A percentile compares a stretch with the other conserved stretches of the same genome.
Evolutionary conservation across 768 basidiomycete genomes (phyloP).

Genomic region (Lentinus tigrinus): DNA sequence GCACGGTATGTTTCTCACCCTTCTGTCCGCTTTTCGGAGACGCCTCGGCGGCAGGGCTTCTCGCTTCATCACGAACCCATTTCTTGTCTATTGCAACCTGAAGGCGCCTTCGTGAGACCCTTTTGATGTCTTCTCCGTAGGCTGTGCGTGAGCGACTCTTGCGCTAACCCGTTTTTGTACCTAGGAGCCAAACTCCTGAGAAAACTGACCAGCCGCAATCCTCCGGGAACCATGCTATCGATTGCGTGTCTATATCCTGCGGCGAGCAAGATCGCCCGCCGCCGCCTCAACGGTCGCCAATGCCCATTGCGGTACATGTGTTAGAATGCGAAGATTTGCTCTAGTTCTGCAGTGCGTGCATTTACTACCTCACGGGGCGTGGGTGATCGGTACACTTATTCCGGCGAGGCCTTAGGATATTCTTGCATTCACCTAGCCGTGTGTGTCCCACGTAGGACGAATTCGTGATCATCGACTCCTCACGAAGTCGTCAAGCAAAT

Average conservation of each 20-base stretch:
- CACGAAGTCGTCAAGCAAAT: background rate
- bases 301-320: background rate
- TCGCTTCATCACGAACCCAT: background rate
- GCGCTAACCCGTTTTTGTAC: background rate
- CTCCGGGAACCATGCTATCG: background rate
- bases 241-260: background rate
- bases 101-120: background rate
- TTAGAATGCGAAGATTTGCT: background rate
- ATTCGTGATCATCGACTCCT: background rate
- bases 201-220: background rate
- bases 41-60: background rate
- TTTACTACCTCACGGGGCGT: background rate
- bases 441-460: background rate
- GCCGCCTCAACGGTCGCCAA: background rate
- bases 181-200: background rate
- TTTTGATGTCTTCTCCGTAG: background rate
- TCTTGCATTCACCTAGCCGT: background rate
- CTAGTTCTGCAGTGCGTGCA: background rate
- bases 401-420: background rate
- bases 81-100: background rate
- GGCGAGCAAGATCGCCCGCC: background rate
- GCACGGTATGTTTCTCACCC: background rate
- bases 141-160: constrained; percentile 3
- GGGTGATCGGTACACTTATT: background rate
- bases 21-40: background rate